Evolutionary conservation across 2,329 filamentous ascomycete species (phyloP).

Genomic region (Beauveria asiatica): DNA sequence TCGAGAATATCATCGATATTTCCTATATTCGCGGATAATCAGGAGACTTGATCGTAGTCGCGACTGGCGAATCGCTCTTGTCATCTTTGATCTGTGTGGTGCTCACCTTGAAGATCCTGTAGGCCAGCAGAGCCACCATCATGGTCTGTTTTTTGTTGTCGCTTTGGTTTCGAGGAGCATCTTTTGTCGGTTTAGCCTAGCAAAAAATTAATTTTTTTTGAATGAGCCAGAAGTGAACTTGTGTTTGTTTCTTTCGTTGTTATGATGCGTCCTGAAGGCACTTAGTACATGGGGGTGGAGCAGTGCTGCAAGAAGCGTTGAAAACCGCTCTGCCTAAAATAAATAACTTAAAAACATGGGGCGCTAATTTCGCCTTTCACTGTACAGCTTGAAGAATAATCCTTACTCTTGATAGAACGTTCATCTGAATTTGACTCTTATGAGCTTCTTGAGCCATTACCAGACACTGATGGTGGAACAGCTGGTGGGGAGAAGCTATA

Average conservation of each 20-base stretch:
- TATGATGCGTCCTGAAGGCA: neutral
- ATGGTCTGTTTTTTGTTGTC: neutral
- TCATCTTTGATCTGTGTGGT: no score
- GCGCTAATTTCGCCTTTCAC: neutral
- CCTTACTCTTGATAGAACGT: neutral
- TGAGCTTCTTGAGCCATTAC: neutral
- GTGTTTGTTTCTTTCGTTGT: neutral
- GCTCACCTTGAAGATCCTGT: no score
- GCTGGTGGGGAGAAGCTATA: no score
- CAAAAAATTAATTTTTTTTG: neutral
- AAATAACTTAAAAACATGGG: neutral
- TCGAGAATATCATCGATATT: no score
- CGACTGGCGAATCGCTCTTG: no score
- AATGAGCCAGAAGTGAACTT: neutral
- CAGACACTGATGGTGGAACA: no score
- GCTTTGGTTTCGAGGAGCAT: neutral
- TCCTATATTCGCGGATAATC: no score
- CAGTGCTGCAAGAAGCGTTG: neutral
- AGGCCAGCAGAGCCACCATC: neutral
- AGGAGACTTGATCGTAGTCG: no score
- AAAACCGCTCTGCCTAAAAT: neutral
- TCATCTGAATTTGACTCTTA: neutral
- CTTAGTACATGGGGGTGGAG: neutral
- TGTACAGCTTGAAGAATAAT: neutral
- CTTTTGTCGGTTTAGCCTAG: neutral